These are phyloP conservation scores for Daldinia sp. DNA, from an alignment of 2,329 filamentous ascomycete species.

Conservation along the genomic window DNA sequence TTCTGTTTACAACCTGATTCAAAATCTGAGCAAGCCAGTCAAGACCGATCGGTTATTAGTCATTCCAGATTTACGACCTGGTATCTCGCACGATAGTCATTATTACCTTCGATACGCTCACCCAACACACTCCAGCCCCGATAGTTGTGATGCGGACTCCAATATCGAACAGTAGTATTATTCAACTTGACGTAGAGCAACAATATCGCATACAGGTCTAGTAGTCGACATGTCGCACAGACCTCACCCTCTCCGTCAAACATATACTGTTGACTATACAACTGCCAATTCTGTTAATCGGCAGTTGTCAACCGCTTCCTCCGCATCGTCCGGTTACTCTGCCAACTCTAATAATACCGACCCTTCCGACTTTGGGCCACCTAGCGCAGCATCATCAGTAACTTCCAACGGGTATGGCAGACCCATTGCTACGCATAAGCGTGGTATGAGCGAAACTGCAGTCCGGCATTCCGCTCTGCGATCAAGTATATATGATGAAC, in stretches of 20 bases:
- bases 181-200: conserved; percentile 41
- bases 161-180: conserved; percentile 36
- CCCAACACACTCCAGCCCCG: conserved; percentile 38
- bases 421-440: conserved; percentile 65
- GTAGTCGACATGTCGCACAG: conserved; percentile 63
- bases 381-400: conserved; percentile 76
- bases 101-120: background rate
- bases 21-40: conserved; percentile 5
- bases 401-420: conserved; percentile 68
- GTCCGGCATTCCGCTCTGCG: conserved; percentile 59
- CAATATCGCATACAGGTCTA: conserved; percentile 33
- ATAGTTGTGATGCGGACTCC: conserved; percentile 47
- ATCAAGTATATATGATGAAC: conserved; percentile 55
- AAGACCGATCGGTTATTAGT: background rate
- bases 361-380: conserved; percentile 64
- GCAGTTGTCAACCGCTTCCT: conserved; percentile 74
- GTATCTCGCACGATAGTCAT: conserved; percentile 1
- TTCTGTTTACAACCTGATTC: background rate
- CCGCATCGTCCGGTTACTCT: conserved; percentile 74
- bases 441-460: conserved; percentile 77
- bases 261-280: conserved; percentile 53
- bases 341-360: conserved; percentile 56
- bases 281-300: conserved; percentile 60
- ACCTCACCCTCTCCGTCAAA: conserved; percentile 65
- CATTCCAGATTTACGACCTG: conserved; percentile 3